Percentiles rank a stretch among this genome's conserved stretches.
Evolutionary conservation across 2,329 filamentous ascomycete species (phyloP).

Genomic region (Ascochyta pisi): DNA sequence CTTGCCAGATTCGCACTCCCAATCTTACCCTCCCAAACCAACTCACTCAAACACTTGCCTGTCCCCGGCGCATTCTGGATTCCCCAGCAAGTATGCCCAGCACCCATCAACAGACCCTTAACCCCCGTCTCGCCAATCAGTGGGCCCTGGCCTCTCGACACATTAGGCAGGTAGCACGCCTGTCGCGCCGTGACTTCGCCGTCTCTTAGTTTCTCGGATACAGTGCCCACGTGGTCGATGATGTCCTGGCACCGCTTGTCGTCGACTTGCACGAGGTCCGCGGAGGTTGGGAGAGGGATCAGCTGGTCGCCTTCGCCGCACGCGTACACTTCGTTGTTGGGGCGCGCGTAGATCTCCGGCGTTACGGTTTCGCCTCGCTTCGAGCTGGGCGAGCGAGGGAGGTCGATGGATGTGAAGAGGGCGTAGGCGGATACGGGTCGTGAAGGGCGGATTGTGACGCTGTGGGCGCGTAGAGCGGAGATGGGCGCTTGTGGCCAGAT

Average conservation of each 20-base stretch:
- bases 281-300: conserved; percentile 76
- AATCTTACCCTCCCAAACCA: conserved; percentile 54
- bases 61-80: conserved; percentile 95
- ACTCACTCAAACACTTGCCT: conserved; percentile 54
- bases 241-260: conserved; percentile 82
- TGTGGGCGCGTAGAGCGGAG: conserved; percentile 66
- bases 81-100: conserved; percentile 97
- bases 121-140: conserved; percentile 78
- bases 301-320: conserved; percentile 86
- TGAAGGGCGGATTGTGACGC: conserved; percentile 65
- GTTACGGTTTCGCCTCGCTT: conserved; percentile 64
- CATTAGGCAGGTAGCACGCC: conserved; percentile 91
- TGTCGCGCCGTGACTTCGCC: conserved; percentile 73
- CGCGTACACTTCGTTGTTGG: conserved; percentile 88
- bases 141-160: conserved; percentile 68
- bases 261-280: conserved; percentile 79
- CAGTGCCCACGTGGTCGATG: conserved; percentile 73
- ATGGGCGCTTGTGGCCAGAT: conserved; percentile 65
- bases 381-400: conserved; percentile 63
- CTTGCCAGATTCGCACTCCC: conserved; percentile 52
- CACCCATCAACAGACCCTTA: conserved; percentile 78
- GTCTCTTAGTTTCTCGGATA: conserved; percentile 57
- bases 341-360: conserved; percentile 92
- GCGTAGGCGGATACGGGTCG: conserved; percentile 73
- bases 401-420: conserved; percentile 83